These are phyloP conservation scores for Asparagopsis taxiformis DNA, from an alignment of 31 red algal species.

Conservation along the genomic window DNA sequence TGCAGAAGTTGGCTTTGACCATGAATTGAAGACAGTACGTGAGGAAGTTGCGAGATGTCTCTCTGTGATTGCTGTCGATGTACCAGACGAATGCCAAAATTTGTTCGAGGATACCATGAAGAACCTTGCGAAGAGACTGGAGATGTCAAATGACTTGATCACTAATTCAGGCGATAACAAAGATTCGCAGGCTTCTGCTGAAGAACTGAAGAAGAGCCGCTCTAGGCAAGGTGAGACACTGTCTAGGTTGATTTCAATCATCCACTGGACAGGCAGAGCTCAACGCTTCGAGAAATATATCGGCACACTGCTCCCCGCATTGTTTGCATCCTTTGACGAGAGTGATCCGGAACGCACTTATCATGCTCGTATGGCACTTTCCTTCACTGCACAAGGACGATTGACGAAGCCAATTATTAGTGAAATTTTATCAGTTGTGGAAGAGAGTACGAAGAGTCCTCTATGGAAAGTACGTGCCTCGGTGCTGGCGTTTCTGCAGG, in stretches of 20 bases:
- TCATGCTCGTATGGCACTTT: slow-evolving; percentile 77
- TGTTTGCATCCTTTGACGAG: slow-evolving; percentile 79
- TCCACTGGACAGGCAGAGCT: slow-evolving; percentile 73
- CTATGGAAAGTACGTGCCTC: slow-evolving; percentile 67
- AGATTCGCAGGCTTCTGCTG: slow-evolving; percentile 2
- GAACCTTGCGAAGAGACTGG: slow-evolving; percentile 14
- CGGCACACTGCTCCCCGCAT: slow-evolving; percentile 35
- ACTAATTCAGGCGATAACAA: slow-evolving; percentile 5
- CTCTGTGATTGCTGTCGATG: slow-evolving; percentile 22
- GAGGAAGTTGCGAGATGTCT: slow-evolving; percentile 78
- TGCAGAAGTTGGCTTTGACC: slow-evolving; percentile 61
- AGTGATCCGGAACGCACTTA: slow-evolving; percentile 76
- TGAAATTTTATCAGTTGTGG: slow-evolving; percentile 38
- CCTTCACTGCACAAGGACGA: slow-evolving; percentile 64
- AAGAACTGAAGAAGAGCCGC: slow-evolving; percentile 57
- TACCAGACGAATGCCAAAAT: slow-evolving; percentile 5
- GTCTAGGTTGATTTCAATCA: slow-evolving; percentile 75
- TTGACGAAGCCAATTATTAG: slow-evolving; percentile 17
- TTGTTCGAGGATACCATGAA: slow-evolving; percentile 27
- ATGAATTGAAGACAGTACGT: slow-evolving; percentile 84
- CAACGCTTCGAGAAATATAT: slow-evolving; percentile 59
- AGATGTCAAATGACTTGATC: not conserved
- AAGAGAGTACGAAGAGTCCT: slow-evolving; percentile 29
- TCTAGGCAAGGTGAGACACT: slow-evolving; percentile 80
- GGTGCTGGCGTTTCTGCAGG: slow-evolving; percentile 78